Evolutionary conservation across 306 rosid species (phyloP).

Genomic region (Oxytropis ochrocephala): DNA sequence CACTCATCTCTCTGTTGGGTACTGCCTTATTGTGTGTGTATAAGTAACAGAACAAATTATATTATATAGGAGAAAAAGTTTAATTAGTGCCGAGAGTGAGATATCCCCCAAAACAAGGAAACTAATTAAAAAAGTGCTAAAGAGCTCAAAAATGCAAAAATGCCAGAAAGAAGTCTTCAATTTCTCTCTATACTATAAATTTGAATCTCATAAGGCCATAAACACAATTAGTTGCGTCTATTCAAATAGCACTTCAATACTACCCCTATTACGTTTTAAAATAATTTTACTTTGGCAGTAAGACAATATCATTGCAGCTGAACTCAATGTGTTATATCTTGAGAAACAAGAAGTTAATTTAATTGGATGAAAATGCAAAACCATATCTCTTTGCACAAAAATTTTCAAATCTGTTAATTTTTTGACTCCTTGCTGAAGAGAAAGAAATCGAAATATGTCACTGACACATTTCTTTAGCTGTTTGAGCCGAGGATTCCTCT

Average conservation of each 20-base stretch:
- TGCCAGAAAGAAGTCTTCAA: neutral
- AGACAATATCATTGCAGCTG: neutral
- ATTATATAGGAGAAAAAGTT: neutral
- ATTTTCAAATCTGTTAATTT: neutral
- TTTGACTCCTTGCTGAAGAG: neutral
- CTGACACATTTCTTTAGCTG: neutral
- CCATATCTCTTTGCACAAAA: neutral
- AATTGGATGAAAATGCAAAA: conserved; percentile 12
- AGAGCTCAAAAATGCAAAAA: neutral
- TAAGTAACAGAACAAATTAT: neutral
- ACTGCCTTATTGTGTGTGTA: neutral
- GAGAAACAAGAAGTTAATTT: conserved; percentile 1
- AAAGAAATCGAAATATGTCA: conserved; percentile 16
- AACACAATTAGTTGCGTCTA: conserved; percentile 10
- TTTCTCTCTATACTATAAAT: neutral
- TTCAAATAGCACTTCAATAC: conserved; percentile 9
- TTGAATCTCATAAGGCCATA: neutral
- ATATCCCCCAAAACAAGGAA: neutral
- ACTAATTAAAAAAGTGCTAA: neutral
- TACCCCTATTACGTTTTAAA: neutral
- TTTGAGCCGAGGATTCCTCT: neutral
- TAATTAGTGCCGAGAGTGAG: neutral
- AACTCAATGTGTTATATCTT: neutral
- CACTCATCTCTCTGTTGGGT: conserved; percentile 16
- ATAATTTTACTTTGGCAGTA: conserved; percentile 1